These are phyloP conservation scores for Punica granatum DNA, from an alignment of 345 rosid species.

Conservation along the genomic window DNA sequence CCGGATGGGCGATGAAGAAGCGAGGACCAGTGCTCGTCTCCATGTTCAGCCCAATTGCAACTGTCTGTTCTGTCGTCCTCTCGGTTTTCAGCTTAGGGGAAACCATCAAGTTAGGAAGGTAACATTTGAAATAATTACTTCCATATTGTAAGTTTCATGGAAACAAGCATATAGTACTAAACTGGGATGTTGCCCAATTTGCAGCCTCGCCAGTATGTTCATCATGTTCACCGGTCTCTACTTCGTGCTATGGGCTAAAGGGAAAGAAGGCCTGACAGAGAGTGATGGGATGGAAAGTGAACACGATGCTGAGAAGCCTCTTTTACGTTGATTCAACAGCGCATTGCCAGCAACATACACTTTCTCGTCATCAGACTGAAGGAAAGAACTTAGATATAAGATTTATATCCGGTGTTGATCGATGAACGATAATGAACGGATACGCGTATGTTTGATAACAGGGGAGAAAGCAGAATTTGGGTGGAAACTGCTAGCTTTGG, in stretches of 20 bases:
- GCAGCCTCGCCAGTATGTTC: constrained; percentile 83
- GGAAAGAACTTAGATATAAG: neutral
- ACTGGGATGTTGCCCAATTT: neutral
- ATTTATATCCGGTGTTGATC: no score
- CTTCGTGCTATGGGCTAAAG: constrained; percentile 89
- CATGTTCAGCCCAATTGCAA: constrained; percentile 80
- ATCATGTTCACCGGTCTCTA: constrained; percentile 84
- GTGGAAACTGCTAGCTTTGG: neutral
- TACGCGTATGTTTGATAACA: neutral
- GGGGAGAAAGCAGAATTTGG: neutral
- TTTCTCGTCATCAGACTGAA: neutral
- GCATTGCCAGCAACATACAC: neutral
- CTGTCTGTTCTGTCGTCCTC: constrained; percentile 59
- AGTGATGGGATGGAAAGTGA: constrained; percentile 34
- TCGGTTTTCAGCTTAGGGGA: constrained; percentile 63
- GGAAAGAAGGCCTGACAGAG: constrained; percentile 45
- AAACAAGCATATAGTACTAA: neutral
- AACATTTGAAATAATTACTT: neutral
- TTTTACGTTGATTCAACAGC: constrained; percentile 31
- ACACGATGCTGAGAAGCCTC: constrained; percentile 62
- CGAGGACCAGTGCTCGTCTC: constrained; percentile 91
- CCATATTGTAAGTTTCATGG: no score
- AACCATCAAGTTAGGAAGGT: constrained; percentile 64
- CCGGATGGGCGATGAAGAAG: constrained; percentile 98
- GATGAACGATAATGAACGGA: neutral